Conservation (phyloP, 1,284 basidiomycete genomes). For the Marasmius sp. region DNA sequence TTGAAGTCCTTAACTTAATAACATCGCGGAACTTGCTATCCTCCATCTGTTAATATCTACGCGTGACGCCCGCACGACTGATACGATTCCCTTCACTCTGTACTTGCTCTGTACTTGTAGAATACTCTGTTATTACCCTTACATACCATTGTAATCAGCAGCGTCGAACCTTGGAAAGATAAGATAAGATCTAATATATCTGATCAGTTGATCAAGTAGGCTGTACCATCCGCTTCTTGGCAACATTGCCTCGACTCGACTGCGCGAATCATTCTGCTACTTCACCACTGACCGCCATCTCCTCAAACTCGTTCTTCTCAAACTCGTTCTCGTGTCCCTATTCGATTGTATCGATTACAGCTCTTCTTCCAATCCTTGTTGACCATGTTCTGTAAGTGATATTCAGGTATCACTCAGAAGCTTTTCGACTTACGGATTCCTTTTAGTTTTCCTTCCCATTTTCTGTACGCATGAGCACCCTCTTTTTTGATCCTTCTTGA, state of each 20-base stretch:
- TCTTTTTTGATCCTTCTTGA: neutral
- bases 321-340: too few relatives aligned
- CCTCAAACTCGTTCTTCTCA: too few relatives aligned
- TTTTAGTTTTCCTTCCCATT: constrained; percentile 10
- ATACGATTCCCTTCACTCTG: neutral
- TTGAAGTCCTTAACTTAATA: constrained; percentile 23
- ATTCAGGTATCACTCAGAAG: neutral
- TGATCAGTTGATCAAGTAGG: neutral
- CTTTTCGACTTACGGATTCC: neutral
- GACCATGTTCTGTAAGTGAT: constrained; percentile 13
- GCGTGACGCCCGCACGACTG: neutral
- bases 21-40: neutral
- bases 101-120: neutral
- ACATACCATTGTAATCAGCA: neutral
- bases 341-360: too few relatives aligned
- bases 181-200: neutral
- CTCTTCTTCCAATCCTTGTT: neutral
- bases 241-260: neutral
- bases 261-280: neutral
- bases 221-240: neutral
- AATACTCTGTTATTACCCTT: neutral
- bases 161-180: neutral
- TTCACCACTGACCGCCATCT: neutral
- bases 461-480: constrained; percentile 5
- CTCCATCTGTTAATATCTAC: neutral